A percentile compares a stretch with the other conserved stretches of the same genome.
These are phyloP conservation scores for Trichoderma brevicompactum DNA, from an alignment of 2,329 filamentous ascomycete species.

Conservation along the genomic window DNA sequence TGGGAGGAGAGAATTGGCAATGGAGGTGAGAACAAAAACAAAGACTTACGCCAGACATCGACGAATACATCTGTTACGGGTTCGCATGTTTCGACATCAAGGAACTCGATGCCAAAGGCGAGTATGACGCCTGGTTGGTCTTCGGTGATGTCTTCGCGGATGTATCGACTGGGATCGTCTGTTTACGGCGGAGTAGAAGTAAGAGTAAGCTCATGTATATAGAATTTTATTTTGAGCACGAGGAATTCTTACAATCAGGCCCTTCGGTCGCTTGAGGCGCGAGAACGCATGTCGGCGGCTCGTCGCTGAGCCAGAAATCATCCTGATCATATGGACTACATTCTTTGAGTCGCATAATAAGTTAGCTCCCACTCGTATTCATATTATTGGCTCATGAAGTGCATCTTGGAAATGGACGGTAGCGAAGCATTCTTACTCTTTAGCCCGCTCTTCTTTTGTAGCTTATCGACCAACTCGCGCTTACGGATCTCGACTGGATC, in stretches of 20 bases:
- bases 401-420: no score
- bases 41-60: slow-evolving; percentile 48
- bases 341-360: no score
- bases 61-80: slow-evolving; percentile 46
- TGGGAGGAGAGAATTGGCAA: not conserved
- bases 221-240: slow-evolving; percentile 46
- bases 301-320: no score
- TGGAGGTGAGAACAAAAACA: not conserved
- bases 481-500: no score
- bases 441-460: no score
- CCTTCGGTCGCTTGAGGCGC: no score
- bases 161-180: slow-evolving; percentile 48
- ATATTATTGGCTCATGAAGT: no score
- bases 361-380: no score
- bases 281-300: no score
- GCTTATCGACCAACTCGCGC: no score
- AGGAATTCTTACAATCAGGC: slow-evolving; percentile 35
- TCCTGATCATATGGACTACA: no score
- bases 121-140: slow-evolving; percentile 47
- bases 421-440: no score
- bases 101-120: slow-evolving; percentile 50
- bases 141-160: slow-evolving; percentile 50
- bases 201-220: slow-evolving; percentile 45
- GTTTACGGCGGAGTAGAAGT: slow-evolving; percentile 47
- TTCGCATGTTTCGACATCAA: slow-evolving; percentile 52